A percentile compares a stretch with the other conserved stretches of the same genome.
Conservation (phyloP, 495 filamentous ascomycete species). For the Chaetomium fimeti region DNA sequence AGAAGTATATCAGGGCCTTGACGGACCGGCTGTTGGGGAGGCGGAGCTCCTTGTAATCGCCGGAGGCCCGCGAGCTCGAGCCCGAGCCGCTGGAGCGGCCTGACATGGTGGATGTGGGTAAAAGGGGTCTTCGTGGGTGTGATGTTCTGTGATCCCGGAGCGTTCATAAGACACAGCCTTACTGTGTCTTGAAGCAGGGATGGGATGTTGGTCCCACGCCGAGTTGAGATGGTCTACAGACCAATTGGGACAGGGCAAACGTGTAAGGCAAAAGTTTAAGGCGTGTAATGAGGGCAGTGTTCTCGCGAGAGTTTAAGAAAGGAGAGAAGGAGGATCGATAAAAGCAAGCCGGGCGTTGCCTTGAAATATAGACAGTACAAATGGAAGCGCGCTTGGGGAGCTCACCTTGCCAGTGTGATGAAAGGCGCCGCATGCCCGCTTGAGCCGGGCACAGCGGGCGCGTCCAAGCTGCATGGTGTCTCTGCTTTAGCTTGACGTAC, state of each 20-base stretch:
- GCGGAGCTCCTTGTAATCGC: slow-evolving; percentile 17
- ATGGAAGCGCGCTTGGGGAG: slow-evolving; percentile 10
- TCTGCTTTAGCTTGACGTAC: too few relatives aligned
- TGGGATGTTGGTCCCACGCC: not conserved
- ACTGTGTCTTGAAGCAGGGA: not conserved
- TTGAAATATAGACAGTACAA: slow-evolving; percentile 21
- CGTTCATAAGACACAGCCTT: not conserved
- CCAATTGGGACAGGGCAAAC: not conserved
- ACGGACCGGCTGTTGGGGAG: slow-evolving; percentile 29
- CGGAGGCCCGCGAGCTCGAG: slow-evolving; percentile 19
- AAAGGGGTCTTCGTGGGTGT: not conserved
- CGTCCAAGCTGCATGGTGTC: slow-evolving; percentile 27
- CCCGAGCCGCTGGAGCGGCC: slow-evolving; percentile 14
- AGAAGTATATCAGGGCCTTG: slow-evolving; percentile 29
- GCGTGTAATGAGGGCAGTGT: not conserved
- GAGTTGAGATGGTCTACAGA: not conserved
- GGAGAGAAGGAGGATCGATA: slow-evolving; percentile 12
- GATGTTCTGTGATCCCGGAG: not conserved
- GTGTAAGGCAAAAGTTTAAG: slow-evolving; percentile 1
- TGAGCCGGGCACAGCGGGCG: slow-evolving; percentile 26
- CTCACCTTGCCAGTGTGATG: slow-evolving; percentile 13
- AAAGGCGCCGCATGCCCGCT: slow-evolving; percentile 6
- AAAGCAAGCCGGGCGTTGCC: slow-evolving; percentile 13
- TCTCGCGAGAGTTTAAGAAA: not conserved
- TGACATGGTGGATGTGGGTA: slow-evolving; percentile 19